Evolutionary conservation across 108 stramenopile genomes (phyloP).

Genomic region (Cyclotella baltica): DNA sequence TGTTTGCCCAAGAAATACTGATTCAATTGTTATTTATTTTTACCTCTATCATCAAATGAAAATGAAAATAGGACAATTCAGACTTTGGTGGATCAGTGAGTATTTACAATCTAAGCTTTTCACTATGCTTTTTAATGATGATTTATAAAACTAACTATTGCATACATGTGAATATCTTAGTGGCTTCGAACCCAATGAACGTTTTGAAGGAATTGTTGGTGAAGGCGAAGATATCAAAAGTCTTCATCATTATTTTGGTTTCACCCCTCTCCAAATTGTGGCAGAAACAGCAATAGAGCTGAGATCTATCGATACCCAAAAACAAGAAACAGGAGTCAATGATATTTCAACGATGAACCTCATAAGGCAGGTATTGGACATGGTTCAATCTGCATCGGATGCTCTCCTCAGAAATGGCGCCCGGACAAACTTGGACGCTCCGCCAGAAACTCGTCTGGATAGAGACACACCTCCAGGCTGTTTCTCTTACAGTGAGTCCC

Average conservation of each 20-base stretch:
- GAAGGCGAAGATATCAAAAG: conserved; percentile 40
- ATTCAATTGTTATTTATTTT: background rate
- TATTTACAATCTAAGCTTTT: conserved; percentile 2
- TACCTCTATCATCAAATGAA: background rate
- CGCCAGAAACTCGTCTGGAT: conserved; percentile 55
- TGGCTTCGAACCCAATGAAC: conserved; percentile 87
- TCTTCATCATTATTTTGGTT: conserved; percentile 64
- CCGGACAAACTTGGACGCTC: conserved; percentile 61
- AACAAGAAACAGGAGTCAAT: conserved; percentile 32
- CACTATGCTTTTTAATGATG: no score
- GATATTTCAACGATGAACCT: conserved; percentile 32
- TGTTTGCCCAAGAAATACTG: background rate
- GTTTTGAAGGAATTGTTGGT: conserved; percentile 60
- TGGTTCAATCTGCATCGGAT: conserved; percentile 52
- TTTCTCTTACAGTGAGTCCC: conserved; percentile 20
- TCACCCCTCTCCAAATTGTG: conserved; percentile 83
- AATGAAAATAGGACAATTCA: conserved; percentile 5
- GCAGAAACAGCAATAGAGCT: conserved; percentile 54
- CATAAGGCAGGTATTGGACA: conserved; percentile 33
- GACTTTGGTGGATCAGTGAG: conserved; percentile 15
- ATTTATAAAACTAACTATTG: background rate
- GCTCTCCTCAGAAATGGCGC: conserved; percentile 66
- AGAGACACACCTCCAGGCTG: conserved; percentile 43
- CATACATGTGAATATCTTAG: background rate
- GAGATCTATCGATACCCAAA: background rate